A percentile compares a stretch with the other conserved stretches of the same genome.
phyloP scores from a whole-genome alignment of 352 stramenopile species.

The Pythium guiyangense region DNA sequence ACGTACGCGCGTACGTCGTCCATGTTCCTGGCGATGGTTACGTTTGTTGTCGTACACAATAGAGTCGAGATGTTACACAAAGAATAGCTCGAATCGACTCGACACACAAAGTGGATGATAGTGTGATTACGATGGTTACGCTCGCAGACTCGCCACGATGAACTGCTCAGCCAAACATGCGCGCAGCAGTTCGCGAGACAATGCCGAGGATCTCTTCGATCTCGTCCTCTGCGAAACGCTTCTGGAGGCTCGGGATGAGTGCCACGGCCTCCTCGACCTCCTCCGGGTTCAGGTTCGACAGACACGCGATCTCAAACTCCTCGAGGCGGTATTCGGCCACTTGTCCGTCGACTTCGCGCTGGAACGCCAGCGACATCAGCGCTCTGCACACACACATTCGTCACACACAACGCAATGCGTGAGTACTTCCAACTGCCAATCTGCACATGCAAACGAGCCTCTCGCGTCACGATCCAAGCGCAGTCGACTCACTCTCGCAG shows the following conservation, averaged over 20 bases:
- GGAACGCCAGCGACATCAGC: slow-evolving; percentile 82
- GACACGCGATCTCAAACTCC: slow-evolving; percentile 88
- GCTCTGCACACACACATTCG: slow-evolving; percentile 36
- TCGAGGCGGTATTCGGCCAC: slow-evolving; percentile 77
- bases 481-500: slow-evolving; percentile 70
- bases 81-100: too few species aligned
- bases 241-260: slow-evolving; percentile 86
- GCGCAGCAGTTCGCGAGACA: slow-evolving; percentile 80
- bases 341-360: slow-evolving; percentile 67
- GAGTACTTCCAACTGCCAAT: too few species aligned
- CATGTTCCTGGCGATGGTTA: slow-evolving; percentile 5
- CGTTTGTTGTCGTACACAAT: too few species aligned
- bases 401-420: too few species aligned
- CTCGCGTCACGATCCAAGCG: neutral
- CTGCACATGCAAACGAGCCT: neutral
- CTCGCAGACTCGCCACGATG: too few species aligned
- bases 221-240: slow-evolving; percentile 85
- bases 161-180: slow-evolving; percentile 71
- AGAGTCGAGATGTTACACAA: too few species aligned
- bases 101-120: too few species aligned
- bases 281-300: slow-evolving; percentile 89
- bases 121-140: too few species aligned
- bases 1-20: slow-evolving; percentile 28
- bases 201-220: slow-evolving; percentile 89
- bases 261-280: slow-evolving; percentile 86